Evolutionary conservation across 78 protist genomes (phyloP).

Genomic region (Pigoraptor vietnamica): DNA sequence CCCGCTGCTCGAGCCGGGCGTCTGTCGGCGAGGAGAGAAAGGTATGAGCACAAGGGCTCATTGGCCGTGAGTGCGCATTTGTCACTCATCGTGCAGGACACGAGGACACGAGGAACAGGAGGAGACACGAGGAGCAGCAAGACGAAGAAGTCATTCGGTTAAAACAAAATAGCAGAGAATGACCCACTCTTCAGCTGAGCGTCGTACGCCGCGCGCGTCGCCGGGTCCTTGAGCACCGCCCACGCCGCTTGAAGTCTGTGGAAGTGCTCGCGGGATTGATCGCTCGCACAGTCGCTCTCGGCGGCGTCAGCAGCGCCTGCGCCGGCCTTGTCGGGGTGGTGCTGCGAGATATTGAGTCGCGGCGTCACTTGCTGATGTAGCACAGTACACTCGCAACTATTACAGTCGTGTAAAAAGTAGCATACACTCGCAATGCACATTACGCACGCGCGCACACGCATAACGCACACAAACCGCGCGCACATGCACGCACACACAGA

Average conservation of each 20-base stretch:
- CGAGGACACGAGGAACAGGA: neutral
- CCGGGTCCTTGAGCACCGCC: neutral
- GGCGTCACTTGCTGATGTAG: too few species aligned
- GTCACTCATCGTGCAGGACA: neutral
- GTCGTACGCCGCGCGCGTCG: neutral
- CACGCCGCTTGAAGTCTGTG: neutral
- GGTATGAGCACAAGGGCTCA: too few species aligned
- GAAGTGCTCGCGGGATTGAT: neutral
- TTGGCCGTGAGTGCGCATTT: too few species aligned
- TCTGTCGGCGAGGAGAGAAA: neutral
- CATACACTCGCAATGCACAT: neutral
- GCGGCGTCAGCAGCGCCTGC: neutral
- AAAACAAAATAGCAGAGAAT: neutral
- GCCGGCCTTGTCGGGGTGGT: neutral
- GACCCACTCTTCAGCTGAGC: neutral
- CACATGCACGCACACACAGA: too few species aligned
- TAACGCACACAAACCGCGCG: too few species aligned
- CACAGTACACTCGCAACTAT: neutral
- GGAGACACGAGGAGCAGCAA: neutral
- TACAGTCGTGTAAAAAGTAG: neutral
- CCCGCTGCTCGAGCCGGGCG: neutral
- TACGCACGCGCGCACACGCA: neutral
- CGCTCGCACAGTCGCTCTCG: neutral
- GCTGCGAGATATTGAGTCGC: too few species aligned
- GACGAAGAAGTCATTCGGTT: too few species aligned